Percentiles rank a stretch among this genome's conserved stretches.
phyloP scores from a whole-genome alignment of 805 yeast genomes.

The Spathaspora passalidarum region DNA sequence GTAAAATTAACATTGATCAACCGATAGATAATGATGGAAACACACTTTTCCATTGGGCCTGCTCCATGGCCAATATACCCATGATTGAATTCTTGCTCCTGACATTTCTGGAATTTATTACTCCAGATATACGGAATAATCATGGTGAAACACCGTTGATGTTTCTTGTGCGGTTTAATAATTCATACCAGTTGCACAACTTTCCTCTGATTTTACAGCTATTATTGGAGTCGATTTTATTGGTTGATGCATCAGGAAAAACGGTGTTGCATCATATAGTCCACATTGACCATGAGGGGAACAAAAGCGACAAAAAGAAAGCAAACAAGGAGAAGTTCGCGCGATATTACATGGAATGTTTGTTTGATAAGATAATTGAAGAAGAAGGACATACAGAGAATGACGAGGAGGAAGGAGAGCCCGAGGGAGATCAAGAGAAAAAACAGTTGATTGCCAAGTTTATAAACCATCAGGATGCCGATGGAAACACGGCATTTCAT shows the following conservation, averaged over 20 bases:
- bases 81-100: slow-evolving; percentile 62
- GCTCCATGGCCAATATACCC: slow-evolving; percentile 77
- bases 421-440: slow-evolving; percentile 14
- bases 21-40: slow-evolving; percentile 93
- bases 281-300: slow-evolving; percentile 5
- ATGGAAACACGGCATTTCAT: slow-evolving; percentile 93
- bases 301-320: slow-evolving; percentile 9
- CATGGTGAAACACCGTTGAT: slow-evolving; percentile 83
- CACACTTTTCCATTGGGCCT: slow-evolving; percentile 93
- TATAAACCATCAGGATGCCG: slow-evolving; percentile 84
- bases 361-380: slow-evolving; percentile 32
- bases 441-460: slow-evolving; percentile 40
- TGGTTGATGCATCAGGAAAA: slow-evolving; percentile 37
- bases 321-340: slow-evolving; percentile 36
- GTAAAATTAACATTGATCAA: slow-evolving; percentile 69
- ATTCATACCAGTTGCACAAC: slow-evolving; percentile 35
- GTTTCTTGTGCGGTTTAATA: slow-evolving; percentile 40
- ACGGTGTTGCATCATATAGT: slow-evolving; percentile 44
- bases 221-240: slow-evolving; percentile 32
- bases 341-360: slow-evolving; percentile 36
- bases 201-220: slow-evolving; percentile 34
- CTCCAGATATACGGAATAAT: slow-evolving; percentile 68
- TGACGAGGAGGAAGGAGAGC: slow-evolving; percentile 9
- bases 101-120: slow-evolving; percentile 58
- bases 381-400: slow-evolving; percentile 16